Evolutionary conservation across 192 early-diverging fungal species (phyloP), one percentile per base, ranked within the genome.

Genomic region (Geranomyces michiganensis): DNA sequence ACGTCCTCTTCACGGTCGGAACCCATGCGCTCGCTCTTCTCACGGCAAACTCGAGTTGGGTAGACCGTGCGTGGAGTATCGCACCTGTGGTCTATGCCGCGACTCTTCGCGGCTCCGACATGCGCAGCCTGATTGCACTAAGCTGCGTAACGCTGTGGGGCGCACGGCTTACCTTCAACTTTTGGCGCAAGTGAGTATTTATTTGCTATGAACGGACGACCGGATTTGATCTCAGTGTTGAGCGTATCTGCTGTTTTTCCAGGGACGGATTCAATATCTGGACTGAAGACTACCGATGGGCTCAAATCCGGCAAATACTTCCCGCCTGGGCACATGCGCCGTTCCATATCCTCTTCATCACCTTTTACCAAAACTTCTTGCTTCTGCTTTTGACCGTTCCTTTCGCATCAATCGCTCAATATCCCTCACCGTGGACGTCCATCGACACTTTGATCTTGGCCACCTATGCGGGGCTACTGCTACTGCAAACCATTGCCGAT

Each of bases 11-110:
- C 10, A 30, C 60, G n/a, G 12, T 31, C 26, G 30, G 19, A n/a
- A 41, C 36, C 24, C 67, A 70, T 21, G 68, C 31, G 13, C 58
- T 70, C 12, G 31, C 32, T 14, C 31, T 70, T 1, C 29, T 61
- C 3, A 74, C 73, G 30, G 24, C 33, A 19, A 74, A 74, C 59
- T 67, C 60, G 44, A 67, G 55, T 2, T 61, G 67, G 67, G 88
- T 92, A 7, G 94, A 96, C 78, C 82, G 88, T 0, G 67, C 90
- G 17, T 95, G 95, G 95, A 84, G 88, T 27, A 79, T 95, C 32
- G 70, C 83, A 10, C 95, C 95, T 8, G 60, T 79, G 1, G 15
- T 86, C 31, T 92, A 89, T 66, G 61, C 80, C 12, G 79, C 83
- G 74, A 84, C 89, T 69, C 87, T 83, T 49, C 72, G 63, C 70